Evolutionary conservation across 805 yeast genomes (phyloP).

Genomic region (Grigorovia jiainica): DNA sequence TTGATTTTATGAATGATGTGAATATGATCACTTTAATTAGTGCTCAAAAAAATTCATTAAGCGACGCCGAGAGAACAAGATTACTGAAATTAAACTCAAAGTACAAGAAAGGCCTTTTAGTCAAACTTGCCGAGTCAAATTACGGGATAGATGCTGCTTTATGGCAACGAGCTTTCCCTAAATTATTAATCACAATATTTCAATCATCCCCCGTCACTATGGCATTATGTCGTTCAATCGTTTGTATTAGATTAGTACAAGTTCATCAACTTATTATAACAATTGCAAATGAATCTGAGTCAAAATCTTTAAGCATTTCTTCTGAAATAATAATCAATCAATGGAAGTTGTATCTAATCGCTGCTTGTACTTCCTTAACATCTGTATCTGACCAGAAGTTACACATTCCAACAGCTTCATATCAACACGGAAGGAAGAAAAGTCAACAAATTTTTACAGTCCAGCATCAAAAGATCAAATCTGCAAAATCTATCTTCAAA

Average conservation of each 20-base stretch:
- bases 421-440: slow-evolving; percentile 62
- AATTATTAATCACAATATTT: slow-evolving; percentile 58
- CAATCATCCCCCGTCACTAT: slow-evolving; percentile 85
- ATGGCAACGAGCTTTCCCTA: slow-evolving; percentile 89
- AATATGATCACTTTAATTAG: slow-evolving; percentile 59
- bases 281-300: slow-evolving; percentile 38
- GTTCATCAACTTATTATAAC: slow-evolving; percentile 61
- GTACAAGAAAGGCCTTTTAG: slow-evolving; percentile 57
- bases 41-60: slow-evolving; percentile 39
- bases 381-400: slow-evolving; percentile 80
- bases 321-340: slow-evolving; percentile 72
- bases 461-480: slow-evolving; percentile 85
- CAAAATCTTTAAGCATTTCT: slow-evolving; percentile 32
- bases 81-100: slow-evolving; percentile 49
- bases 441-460: slow-evolving; percentile 72
- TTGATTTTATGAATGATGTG: slow-evolving; percentile 62
- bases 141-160: slow-evolving; percentile 92
- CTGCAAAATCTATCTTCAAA: slow-evolving; percentile 81
- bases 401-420: slow-evolving; percentile 43
- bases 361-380: slow-evolving; percentile 86
- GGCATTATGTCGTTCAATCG: slow-evolving; percentile 84
- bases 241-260: slow-evolving; percentile 81
- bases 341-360: slow-evolving; percentile 82
- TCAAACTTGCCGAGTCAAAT: slow-evolving; percentile 77
- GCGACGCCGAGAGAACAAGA: slow-evolving; percentile 71